These are phyloP conservation scores for Nakazawaea ishiwadae DNA, from an alignment of 805 yeast genomes.

Conservation along the genomic window DNA sequence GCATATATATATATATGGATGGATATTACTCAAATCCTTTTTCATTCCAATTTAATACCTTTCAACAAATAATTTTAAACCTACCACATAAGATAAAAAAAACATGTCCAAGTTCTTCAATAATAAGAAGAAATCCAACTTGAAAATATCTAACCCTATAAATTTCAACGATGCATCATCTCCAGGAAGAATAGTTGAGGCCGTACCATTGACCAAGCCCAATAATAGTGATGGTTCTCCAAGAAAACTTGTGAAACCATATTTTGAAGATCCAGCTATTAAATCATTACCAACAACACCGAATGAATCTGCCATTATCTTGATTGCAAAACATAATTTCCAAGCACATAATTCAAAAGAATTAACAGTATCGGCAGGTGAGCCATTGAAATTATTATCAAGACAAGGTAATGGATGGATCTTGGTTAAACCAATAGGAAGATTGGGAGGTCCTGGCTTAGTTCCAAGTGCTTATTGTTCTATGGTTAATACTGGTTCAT, in stretches of 20 bases:
- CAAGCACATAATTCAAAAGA: conserved; percentile 39
- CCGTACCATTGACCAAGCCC: neutral
- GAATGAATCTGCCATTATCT: conserved; percentile 18
- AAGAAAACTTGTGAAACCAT: neutral
- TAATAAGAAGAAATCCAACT: conserved; percentile 4
- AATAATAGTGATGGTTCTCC: neutral
- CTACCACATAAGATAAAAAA: neutral
- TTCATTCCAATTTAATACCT: no score
- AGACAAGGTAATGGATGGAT: conserved; percentile 51
- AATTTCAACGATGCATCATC: conserved; percentile 2
- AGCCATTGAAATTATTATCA: conserved; percentile 44
- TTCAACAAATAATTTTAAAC: neutral
- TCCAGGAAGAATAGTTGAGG: neutral
- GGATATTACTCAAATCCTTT: no score
- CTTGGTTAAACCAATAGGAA: conserved; percentile 49
- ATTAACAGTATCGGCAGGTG: conserved; percentile 43
- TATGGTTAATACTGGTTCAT: neutral
- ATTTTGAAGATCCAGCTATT: neutral
- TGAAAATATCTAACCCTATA: conserved; percentile 10
- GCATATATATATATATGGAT: no score
- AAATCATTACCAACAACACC: conserved; percentile 1
- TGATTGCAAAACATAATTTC: conserved; percentile 43
- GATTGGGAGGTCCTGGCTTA: conserved; percentile 40
- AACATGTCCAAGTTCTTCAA: conserved; percentile 8
- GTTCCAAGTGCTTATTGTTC: conserved; percentile 41